Percentiles rank a stretch among this genome's conserved stretches.
Conservation (phyloP, 176 grass and related monocot species). For the Thalia dealbata region DNA sequence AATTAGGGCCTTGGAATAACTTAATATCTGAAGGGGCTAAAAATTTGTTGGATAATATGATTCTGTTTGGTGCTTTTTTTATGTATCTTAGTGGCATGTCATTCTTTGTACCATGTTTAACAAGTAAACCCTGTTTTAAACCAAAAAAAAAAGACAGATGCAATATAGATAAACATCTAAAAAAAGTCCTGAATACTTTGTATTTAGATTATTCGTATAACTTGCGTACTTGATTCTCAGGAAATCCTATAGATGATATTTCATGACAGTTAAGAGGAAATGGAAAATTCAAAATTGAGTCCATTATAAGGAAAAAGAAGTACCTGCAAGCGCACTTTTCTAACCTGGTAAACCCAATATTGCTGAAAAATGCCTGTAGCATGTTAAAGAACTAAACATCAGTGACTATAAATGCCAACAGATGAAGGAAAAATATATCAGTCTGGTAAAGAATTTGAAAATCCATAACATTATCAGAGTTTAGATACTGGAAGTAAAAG, state of each 20-base stretch:
- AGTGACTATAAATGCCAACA: background rate
- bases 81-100: background rate
- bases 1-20: background rate
- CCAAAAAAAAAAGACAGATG: background rate
- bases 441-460: background rate
- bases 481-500: background rate
- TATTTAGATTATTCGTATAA: background rate
- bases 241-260: background rate
- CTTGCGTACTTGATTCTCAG: background rate
- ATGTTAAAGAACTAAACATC: constrained; percentile 1
- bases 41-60: background rate
- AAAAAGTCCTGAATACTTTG: background rate
- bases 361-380: constrained; percentile 86
- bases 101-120: background rate
- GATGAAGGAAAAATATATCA: background rate
- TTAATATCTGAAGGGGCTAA: background rate
- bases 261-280: background rate
- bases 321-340: constrained; percentile 99
- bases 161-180: background rate
- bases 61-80: background rate
- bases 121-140: background rate
- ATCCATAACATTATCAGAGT: background rate
- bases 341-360: constrained; percentile 93
- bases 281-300: constrained; percentile 1
- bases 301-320: constrained; percentile 3